Base-by-base conservation (phyloP, 2,329 filamentous ascomycete species). In the Periconia sp. region DNA sequence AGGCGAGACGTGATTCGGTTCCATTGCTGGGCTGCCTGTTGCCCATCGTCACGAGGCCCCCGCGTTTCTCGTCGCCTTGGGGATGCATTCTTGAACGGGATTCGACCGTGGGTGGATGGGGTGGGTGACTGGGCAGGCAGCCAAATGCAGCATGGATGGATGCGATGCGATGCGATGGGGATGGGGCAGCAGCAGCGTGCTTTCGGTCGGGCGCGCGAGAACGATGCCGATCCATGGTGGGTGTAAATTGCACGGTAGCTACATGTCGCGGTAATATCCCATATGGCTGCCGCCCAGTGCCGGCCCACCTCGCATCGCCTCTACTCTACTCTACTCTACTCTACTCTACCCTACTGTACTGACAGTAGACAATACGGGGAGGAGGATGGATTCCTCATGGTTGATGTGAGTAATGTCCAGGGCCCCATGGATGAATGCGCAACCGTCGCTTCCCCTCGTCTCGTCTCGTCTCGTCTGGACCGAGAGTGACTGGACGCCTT, bases 351-450 rank as follows among this genome's bases (percentile, higher is more conserved):
- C n/a, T n/a, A n/a, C n/a, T n/a, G n/a, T n/a, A n/a, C n/a, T n/a
- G n/a, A n/a, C n/a, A n/a, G n/a, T n/a, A n/a, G n/a, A n/a, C n/a
- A n/a, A n/a, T n/a, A n/a, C n/a, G n/a, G n/a, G n/a, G n/a, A n/a
- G n/a, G 23, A 27, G 33, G 17, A 18, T 30, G 46, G 41, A 41
- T 45, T 48, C 44, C 53, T 27, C 44, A 49, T 52, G 52, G 40
- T 55, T 40, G 41, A 55, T 58, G 60, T 54, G 53, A 45, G 58
- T 58, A 58, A 56, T 55, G 37, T n/a, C n/a, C n/a, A n/a, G n/a
- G n/a, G n/a, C 40, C 44, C 20, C 48, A 20, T 41, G 60, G 56
- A 47, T 44, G 44, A 41, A 53, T 53, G 56, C 59, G 53, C 60
- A 55, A 55, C 60, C 55, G 47, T 57, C 49, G 53, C 53, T 44